Percentiles rank a stretch among this genome's conserved stretches.
These are phyloP conservation scores for Sphagnum tenellum DNA, from an alignment of 225 moss, liverwort and hornwort species.

Conservation along the genomic window DNA sequence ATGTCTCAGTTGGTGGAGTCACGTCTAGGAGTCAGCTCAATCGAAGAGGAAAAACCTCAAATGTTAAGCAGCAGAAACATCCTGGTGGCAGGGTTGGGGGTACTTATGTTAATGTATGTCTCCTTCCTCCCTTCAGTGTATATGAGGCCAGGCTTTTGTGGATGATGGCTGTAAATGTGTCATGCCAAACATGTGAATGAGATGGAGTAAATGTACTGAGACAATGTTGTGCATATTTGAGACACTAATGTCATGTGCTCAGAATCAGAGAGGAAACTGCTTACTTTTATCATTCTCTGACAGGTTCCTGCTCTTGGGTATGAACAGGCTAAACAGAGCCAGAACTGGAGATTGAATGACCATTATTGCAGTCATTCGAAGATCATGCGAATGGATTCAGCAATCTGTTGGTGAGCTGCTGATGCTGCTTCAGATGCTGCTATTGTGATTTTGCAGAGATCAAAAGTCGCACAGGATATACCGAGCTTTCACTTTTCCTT, in stretches of 20 bases:
- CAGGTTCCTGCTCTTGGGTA: too few relatives aligned
- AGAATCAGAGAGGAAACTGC: too few relatives aligned
- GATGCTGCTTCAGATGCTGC: not conserved
- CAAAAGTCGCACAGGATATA: too few relatives aligned
- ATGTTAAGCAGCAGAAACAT: slow-evolving; percentile 21
- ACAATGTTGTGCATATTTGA: too few relatives aligned
- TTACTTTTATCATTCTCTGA: too few relatives aligned
- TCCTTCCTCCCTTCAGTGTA: not conserved
- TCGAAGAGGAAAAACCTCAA: slow-evolving; percentile 15
- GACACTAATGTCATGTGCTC: too few relatives aligned
- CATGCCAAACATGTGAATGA: too few relatives aligned
- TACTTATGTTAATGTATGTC: slow-evolving; percentile 19
- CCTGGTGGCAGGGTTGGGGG: slow-evolving; percentile 13
- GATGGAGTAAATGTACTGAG: too few relatives aligned
- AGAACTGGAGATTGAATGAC: slow-evolving; percentile 39
- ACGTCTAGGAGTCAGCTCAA: slow-evolving; percentile 9
- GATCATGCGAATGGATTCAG: slow-evolving; percentile 76
- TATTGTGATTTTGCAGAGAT: too few relatives aligned
- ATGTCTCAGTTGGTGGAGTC: slow-evolving; percentile 11
- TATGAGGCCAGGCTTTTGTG: too few relatives aligned
- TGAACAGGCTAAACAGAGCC: slow-evolving; percentile 37
- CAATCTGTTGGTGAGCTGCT: slow-evolving; percentile 59
- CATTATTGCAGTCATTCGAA: slow-evolving; percentile 65
- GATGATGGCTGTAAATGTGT: too few relatives aligned
- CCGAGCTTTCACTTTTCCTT: too few relatives aligned